Conservation (phyloP, 148 eudicot species). For the Diospyros kaki region DNA sequence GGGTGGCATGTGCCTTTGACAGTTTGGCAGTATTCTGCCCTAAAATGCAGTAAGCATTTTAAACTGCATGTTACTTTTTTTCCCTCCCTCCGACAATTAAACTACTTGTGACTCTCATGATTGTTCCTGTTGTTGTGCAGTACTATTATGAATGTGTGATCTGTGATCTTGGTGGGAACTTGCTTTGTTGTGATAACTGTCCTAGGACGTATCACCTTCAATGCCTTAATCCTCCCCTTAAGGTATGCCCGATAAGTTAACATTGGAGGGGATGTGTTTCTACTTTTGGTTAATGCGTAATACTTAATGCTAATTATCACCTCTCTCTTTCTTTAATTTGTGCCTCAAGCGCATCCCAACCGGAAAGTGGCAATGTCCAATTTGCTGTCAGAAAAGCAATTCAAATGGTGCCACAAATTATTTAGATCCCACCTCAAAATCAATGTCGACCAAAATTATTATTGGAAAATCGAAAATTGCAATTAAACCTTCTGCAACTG, state of each 20-base stretch:
- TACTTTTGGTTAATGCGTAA: constrained; percentile 8
- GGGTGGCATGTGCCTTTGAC: constrained; percentile 4
- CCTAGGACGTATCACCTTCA: constrained; percentile 86
- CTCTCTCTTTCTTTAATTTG: constrained; percentile 8
- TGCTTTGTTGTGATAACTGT: constrained; percentile 90
- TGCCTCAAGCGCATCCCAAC: constrained; percentile 60
- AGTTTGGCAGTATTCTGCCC: neutral
- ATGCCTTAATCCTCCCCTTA: constrained; percentile 91
- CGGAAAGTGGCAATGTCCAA: constrained; percentile 88
- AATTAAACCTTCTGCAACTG: constrained; percentile 30
- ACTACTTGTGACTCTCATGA: constrained; percentile 14
- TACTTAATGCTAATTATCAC: constrained; percentile 4
- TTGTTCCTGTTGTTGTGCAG: constrained; percentile 47
- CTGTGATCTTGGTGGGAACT: constrained; percentile 90
- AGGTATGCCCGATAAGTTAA: constrained; percentile 43
- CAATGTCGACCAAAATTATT: constrained; percentile 39
- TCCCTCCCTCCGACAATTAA: too few relatives aligned
- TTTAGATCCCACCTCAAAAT: constrained; percentile 38
- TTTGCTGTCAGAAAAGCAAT: constrained; percentile 44
- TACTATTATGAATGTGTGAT: constrained; percentile 80
- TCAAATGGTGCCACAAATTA: constrained; percentile 26
- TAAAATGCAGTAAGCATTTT: neutral
- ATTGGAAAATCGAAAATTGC: constrained; percentile 39
- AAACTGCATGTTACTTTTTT: neutral
- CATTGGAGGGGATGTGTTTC: neutral